A percentile compares a stretch with the other conserved stretches of the same genome.
phyloP scores from a whole-genome alignment of 1,284 basidiomycete genomes.

The Apiotrichum gamsii region DNA sequence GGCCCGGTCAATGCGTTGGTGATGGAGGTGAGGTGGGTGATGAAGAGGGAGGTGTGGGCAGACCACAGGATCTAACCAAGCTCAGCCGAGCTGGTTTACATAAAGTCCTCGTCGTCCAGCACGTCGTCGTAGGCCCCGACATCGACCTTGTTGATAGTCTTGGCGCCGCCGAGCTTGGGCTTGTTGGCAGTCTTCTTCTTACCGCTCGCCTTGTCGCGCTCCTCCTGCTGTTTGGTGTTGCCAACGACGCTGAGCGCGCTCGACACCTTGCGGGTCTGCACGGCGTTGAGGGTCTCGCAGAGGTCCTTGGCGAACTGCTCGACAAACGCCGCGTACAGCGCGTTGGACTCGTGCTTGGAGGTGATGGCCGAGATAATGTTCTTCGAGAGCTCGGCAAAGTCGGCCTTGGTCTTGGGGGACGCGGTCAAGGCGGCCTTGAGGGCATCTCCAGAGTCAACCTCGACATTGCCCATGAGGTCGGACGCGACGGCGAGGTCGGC shows the following conservation, averaged over 20 bases:
- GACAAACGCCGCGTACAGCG: slow-evolving; percentile 71
- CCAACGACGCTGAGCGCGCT: slow-evolving; percentile 73
- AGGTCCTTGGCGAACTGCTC: slow-evolving; percentile 72
- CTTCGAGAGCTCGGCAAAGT: slow-evolving; percentile 67
- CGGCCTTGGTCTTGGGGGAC: slow-evolving; percentile 76
- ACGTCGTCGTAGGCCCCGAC: slow-evolving; percentile 74
- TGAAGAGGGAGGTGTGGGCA: too few relatives aligned
- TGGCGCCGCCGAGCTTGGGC: slow-evolving; percentile 62
- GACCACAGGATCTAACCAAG: not conserved
- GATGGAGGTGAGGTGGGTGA: not conserved
- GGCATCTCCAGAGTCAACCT: slow-evolving; percentile 31
- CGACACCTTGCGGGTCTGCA: slow-evolving; percentile 81
- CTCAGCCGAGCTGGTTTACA: slow-evolving; percentile 21
- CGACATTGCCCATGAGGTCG: slow-evolving; percentile 65
- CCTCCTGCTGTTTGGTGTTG: slow-evolving; percentile 89
- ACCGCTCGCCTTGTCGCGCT: slow-evolving; percentile 71
- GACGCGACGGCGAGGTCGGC: slow-evolving; percentile 77
- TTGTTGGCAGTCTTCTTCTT: slow-evolving; percentile 75
- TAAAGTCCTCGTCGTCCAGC: slow-evolving; percentile 58
- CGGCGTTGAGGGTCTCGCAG: slow-evolving; percentile 67
- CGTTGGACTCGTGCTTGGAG: slow-evolving; percentile 69
- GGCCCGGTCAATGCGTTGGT: not conserved
- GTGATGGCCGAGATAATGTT: slow-evolving; percentile 66
- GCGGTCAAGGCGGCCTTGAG: slow-evolving; percentile 64
- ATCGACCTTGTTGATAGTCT: slow-evolving; percentile 63